Percentiles rank a stretch among this genome's conserved stretches.
Evolutionary conservation across 1,139 yeast genomes (phyloP).

Genomic region (Pichia sp.): DNA sequence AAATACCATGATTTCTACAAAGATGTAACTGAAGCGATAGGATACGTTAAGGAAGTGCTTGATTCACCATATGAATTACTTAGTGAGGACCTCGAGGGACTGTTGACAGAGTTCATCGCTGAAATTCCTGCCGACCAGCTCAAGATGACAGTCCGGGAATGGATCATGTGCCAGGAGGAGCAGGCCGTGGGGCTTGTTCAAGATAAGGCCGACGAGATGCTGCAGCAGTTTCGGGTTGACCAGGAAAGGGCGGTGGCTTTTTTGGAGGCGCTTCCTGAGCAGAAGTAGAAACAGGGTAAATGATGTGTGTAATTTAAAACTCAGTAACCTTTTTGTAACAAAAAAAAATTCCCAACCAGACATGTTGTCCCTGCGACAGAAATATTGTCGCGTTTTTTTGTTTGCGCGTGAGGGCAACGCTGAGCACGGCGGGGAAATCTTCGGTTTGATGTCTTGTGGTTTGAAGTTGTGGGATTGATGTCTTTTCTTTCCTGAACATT

Average conservation of each 20-base stretch:
- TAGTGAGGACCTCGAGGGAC: conserved; percentile 56
- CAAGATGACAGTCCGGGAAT: conserved; percentile 61
- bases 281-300: too few species aligned
- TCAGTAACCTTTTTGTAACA: neutral
- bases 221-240: conserved; percentile 39
- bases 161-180: conserved; percentile 54
- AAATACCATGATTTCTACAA: conserved; percentile 12
- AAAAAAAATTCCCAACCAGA: neutral
- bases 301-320: neutral
- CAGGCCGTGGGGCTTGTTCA: conserved; percentile 37
- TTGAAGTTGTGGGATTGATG: too few species aligned
- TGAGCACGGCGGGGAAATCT: too few species aligned
- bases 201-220: conserved; percentile 37
- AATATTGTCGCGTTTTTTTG: too few species aligned
- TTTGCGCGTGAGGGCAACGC: too few species aligned
- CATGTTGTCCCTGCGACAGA: too few species aligned
- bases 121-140: conserved; percentile 68
- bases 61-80: conserved; percentile 26
- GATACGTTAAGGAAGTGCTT: conserved; percentile 24
- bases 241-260: conserved; percentile 38
- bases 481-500: too few species aligned
- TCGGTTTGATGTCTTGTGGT: too few species aligned
- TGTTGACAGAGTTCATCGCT: conserved; percentile 54
- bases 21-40: conserved; percentile 25
- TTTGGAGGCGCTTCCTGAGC: conserved; percentile 20